Base-by-base conservation (phyloP, 1,284 basidiomycete species). In the Xerocomus nothofagi region DNA sequence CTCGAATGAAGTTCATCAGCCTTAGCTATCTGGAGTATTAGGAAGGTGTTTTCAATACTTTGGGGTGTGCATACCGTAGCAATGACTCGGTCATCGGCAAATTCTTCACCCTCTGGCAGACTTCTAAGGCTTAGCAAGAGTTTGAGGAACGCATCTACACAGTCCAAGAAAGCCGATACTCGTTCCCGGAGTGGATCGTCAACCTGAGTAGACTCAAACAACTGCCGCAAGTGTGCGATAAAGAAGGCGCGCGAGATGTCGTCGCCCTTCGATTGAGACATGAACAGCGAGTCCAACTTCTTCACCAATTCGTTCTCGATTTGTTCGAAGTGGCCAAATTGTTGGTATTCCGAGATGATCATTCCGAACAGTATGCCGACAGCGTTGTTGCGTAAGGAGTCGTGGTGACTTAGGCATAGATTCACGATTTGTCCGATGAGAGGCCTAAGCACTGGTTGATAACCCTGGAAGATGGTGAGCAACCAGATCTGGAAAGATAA, bases 221-320 rank as follows among this genome's bases (percentile, higher is more conserved):
- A 76, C 54, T 86, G 82, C 12, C 93, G 84, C 39, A 99, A 80
- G 57, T 97, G 91, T n/a, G 86, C 82, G 59, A 98, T 88, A 73
- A 98, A 98, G 72, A 96, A 95, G 7, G 91, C 88, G 31, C 93
- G 79, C 18, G 91, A 91, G 42, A 94, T 88, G 61, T 94, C 92
- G 60, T 94, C 91, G 26, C 89, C 88, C 71, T 93, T 86, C 70
- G 87, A 85, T 63, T 93, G 89, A 37, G 91, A 88, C 87, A 93
- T 91, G 74, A 94, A 91, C 39, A 95, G 69, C n/a, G 84, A 85
- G 66, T 98, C 95, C 34, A 99, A 75, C 59, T 93, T 91, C 63
- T 86, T 94, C 59, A 98, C 92, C n/a, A 98, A 79, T 69, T 97
- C 94, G 57, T 91, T 89, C 68, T 98, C 92, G 58, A 98, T 94